Base-by-base conservation (phyloP, 352 stramenopile species). In the Thalassiosira livingstoniorum region DNA sequence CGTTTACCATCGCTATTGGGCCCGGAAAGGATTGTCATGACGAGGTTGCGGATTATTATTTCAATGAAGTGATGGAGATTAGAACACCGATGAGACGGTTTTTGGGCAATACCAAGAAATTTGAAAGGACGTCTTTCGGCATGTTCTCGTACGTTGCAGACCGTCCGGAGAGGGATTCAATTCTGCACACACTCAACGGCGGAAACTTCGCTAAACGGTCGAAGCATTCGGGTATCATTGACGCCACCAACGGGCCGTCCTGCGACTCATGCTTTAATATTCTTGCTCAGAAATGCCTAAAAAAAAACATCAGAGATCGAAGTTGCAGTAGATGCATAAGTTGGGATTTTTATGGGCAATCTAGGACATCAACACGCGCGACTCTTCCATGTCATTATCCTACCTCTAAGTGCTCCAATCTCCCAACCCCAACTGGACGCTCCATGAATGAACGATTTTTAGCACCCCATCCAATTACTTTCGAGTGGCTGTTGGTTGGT, bases 141-240 rank as follows among this genome's bases (percentile, higher is more conserved):
- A 18, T 57, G 4, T 13, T 70, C 2, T 35, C 62, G 7, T 70
- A 70, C 25, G 57, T 70, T 57, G 62, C 62, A 31, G 62, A 70
- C 34, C 4, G 62, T 25, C 37, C 62, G 39, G 62, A 70, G 37
- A 35, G 42, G 25, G 18, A 57, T 31, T 55, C 37, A 2, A 57
- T 70, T 54, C 23, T 57, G 13, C 55, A 70, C 15, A 58, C 11
- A 58, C 21, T 27, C 2, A 35, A n/a, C 62, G 7, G 2, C 23
- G 62, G 42, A 13, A 70, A 5, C 23, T 70, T 35, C 42, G n/a
- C 21, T 29, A 34, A 70, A 43, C 42, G 11, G 34, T 34, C n/a
- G 18, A 58, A 7, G 35, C 23, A 57, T 42, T 21, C 39, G 2
- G 62, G 4, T 23, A 32, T 34, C 39, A 57, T 70, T n/a, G 37